Percentiles rank a stretch among this genome's conserved stretches.
Conservation (phyloP, 495 filamentous ascomycete species). For the Parathielavia appendiculata region DNA sequence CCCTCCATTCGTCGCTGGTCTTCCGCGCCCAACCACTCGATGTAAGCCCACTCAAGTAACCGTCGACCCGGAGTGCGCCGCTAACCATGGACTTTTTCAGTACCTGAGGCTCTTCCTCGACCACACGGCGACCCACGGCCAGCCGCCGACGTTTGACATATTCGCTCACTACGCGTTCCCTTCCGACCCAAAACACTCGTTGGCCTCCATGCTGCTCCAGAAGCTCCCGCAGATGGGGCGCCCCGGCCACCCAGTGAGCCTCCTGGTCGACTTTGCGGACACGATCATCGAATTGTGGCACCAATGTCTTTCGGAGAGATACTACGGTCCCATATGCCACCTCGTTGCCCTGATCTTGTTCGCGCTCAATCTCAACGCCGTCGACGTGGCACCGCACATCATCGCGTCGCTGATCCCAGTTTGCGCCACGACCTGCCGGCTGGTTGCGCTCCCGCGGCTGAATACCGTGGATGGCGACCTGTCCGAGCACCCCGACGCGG, state of each 20-base stretch:
- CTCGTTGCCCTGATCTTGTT: constrained; percentile 37
- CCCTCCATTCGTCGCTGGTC: background rate
- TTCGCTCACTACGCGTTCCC: constrained; percentile 40
- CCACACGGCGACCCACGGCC: constrained; percentile 33
- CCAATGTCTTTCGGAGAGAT: constrained; percentile 37
- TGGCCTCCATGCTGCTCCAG: constrained; percentile 43
- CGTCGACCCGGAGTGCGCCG: background rate
- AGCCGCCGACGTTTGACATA: constrained; percentile 40
- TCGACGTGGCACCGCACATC: constrained; percentile 39
- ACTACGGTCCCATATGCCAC: constrained; percentile 43
- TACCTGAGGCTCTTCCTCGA: constrained; percentile 42
- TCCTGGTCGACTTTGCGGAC: constrained; percentile 43
- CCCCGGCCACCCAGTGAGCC: constrained; percentile 32
- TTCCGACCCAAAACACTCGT: constrained; percentile 35
- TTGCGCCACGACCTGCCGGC: constrained; percentile 33
- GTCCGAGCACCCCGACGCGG: constrained; percentile 21
- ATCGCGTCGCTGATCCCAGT: constrained; percentile 39
- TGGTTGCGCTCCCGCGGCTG: constrained; percentile 29
- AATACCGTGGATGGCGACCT: constrained; percentile 28
- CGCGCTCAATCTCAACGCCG: constrained; percentile 38
- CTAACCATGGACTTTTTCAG: constrained; percentile 26
- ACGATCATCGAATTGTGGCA: constrained; percentile 43
- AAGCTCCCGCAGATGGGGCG: constrained; percentile 37
- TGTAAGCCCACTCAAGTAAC: constrained; percentile 32
- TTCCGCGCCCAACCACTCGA: constrained; percentile 28